phyloP scores from a whole-genome alignment of 2,329 filamentous ascomycete species.

The Fusarium praegraminearum region DNA sequence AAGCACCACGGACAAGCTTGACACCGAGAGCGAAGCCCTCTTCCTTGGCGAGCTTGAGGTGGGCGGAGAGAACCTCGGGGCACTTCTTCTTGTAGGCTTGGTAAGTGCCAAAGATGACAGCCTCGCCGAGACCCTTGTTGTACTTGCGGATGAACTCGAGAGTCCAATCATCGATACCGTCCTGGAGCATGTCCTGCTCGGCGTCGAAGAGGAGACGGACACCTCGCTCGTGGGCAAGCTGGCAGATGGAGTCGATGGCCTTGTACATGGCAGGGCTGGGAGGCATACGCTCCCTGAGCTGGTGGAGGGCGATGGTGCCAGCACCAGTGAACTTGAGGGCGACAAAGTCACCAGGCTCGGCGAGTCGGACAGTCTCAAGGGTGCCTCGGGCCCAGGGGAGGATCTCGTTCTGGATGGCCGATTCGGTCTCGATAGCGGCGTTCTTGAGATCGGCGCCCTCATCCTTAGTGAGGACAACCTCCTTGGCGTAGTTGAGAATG shows the following conservation, averaged over 20 bases:
- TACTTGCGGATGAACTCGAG: slow-evolving; percentile 80
- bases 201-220: slow-evolving; percentile 86
- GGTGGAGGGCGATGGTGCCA: slow-evolving; percentile 76
- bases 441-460: slow-evolving; percentile 61
- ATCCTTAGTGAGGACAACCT: slow-evolving; percentile 76
- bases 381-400: slow-evolving; percentile 79
- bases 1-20: slow-evolving; percentile 82
- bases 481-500: slow-evolving; percentile 85
- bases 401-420: slow-evolving; percentile 70
- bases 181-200: slow-evolving; percentile 83
- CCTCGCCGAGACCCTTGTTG: slow-evolving; percentile 72
- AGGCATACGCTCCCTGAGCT: slow-evolving; percentile 71
- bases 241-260: slow-evolving; percentile 81
- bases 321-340: slow-evolving; percentile 85
- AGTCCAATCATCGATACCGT: slow-evolving; percentile 85
- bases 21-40: slow-evolving; percentile 76
- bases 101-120: slow-evolving; percentile 84
- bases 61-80: slow-evolving; percentile 66
- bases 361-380: slow-evolving; percentile 78
- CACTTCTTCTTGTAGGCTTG: slow-evolving; percentile 79
- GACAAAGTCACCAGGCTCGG: slow-evolving; percentile 71
- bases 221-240: slow-evolving; percentile 74
- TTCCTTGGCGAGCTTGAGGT: slow-evolving; percentile 69
- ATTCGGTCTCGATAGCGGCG: slow-evolving; percentile 62
- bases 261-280: slow-evolving; percentile 73